These are phyloP conservation scores for Xylaria flabelliformis DNA, from an alignment of 495 filamentous ascomycete genomes.

Conservation along the genomic window DNA sequence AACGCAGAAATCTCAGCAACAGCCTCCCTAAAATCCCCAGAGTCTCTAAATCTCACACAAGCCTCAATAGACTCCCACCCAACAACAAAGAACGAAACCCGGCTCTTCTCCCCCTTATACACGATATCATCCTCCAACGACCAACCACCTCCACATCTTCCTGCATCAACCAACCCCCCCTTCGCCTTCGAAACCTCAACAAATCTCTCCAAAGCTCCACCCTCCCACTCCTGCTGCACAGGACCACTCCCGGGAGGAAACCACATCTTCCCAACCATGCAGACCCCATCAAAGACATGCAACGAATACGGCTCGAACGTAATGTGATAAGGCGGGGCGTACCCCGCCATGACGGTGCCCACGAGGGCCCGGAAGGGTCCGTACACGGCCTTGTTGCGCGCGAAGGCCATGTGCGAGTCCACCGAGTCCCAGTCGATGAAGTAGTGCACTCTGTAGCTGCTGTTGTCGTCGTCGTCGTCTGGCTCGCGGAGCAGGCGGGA, in stretches of 20 bases:
- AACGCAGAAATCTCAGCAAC: slow-evolving; percentile 14
- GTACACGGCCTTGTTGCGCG: slow-evolving; percentile 12
- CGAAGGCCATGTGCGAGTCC: slow-evolving; percentile 31
- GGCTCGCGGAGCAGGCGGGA: slow-evolving; percentile 19
- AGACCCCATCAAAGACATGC: background rate
- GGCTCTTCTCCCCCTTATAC: slow-evolving; percentile 50
- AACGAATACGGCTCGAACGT: slow-evolving; percentile 25
- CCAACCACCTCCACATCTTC: slow-evolving; percentile 49
- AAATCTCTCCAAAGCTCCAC: background rate
- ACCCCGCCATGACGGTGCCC: slow-evolving; percentile 8
- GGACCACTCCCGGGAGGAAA: no score
- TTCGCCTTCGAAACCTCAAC: background rate
- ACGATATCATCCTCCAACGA: slow-evolving; percentile 52
- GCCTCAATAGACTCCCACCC: slow-evolving; percentile 64
- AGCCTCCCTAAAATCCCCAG: slow-evolving; percentile 49
- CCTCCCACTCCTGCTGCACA: no score
- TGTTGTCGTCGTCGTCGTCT: background rate
- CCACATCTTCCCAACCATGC: slow-evolving; percentile 12
- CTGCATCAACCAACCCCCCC: slow-evolving; percentile 36
- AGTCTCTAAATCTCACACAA: slow-evolving; percentile 55
- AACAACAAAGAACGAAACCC: slow-evolving; percentile 47
- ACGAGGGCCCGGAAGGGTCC: slow-evolving; percentile 27
- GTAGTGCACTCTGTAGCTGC: background rate
- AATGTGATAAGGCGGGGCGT: slow-evolving; percentile 28
- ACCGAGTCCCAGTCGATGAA: slow-evolving; percentile 35